Percentiles rank a stretch among this genome's conserved stretches.
Conservation (phyloP, 116 monocot genomes). For the Thalassia testudinum region DNA sequence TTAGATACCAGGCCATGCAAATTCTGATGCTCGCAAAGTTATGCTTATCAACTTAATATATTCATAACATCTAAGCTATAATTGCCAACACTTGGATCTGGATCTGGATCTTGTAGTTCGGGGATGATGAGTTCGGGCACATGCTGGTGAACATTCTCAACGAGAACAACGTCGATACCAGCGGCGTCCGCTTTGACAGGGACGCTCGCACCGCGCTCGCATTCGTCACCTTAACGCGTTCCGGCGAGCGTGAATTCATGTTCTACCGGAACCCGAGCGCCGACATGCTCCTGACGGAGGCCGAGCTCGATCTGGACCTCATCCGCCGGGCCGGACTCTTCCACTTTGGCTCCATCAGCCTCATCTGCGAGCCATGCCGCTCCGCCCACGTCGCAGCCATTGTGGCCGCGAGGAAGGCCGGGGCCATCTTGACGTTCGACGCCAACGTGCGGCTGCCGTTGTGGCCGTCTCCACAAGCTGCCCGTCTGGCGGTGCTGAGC, state of each 20-base stretch:
- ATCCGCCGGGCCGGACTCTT: conserved; percentile 45
- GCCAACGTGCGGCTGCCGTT: conserved; percentile 69
- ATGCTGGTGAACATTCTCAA: conserved; percentile 62
- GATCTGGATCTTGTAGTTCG: conserved; percentile 23
- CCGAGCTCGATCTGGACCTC: conserved; percentile 50
- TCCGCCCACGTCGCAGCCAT: conserved; percentile 67
- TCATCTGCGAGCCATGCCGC: conserved; percentile 62
- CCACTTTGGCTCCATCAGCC: conserved; percentile 74
- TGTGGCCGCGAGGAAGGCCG: conserved; percentile 48
- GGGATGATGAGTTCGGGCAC: conserved; percentile 72
- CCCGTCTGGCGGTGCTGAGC: conserved; percentile 49
- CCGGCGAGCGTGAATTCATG: conserved; percentile 89
- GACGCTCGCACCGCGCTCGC: conserved; percentile 67
- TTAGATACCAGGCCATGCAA: too few species aligned
- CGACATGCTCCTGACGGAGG: conserved; percentile 68
- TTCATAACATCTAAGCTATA: too few species aligned
- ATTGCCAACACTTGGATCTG: too few species aligned
- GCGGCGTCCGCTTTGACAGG: conserved; percentile 37
- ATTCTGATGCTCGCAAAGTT: too few species aligned
- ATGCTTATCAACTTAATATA: too few species aligned
- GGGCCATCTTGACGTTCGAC: conserved; percentile 55
- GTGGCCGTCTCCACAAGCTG: conserved; percentile 62
- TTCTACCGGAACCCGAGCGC: conserved; percentile 90
- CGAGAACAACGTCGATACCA: conserved; percentile 33
- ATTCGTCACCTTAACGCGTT: conserved; percentile 51